A percentile compares a stretch with the other conserved stretches of the same genome.
Conservation (phyloP, 331 rosid genomes). For the Saraca asoca region DNA sequence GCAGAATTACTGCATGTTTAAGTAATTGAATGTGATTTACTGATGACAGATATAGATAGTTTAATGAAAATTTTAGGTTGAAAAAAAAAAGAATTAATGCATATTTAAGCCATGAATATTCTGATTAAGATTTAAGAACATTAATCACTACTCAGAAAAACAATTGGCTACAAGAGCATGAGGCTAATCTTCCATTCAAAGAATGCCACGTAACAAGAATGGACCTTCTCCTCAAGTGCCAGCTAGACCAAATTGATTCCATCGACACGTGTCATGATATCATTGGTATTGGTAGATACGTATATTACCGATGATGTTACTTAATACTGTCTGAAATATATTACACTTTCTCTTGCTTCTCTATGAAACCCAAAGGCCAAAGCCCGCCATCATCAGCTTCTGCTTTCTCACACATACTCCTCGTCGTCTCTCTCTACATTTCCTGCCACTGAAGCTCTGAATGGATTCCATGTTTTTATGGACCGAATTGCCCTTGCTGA, state of each 20-base stretch:
- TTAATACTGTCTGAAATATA: not conserved
- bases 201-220: conserved; percentile 26
- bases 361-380: not conserved
- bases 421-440: conserved; percentile 11
- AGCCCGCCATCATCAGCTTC: not conserved
- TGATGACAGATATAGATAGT: too few species aligned
- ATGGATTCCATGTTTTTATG: conserved; percentile 10
- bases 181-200: conserved; percentile 17
- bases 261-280: not conserved
- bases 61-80: too few species aligned
- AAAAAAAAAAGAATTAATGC: too few species aligned
- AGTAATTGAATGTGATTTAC: too few species aligned
- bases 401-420: not conserved
- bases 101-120: too few species aligned
- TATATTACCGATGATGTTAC: not conserved
- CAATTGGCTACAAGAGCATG: not conserved
- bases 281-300: not conserved
- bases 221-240: not conserved
- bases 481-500: conserved; percentile 32
- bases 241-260: conserved; percentile 6
- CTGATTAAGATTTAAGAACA: too few species aligned
- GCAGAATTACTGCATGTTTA: too few species aligned
- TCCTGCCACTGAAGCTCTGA: conserved; percentile 6
- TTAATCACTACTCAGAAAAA: too few species aligned
- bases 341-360: not conserved